Percentiles rank a stretch among this genome's conserved stretches.
Conservation (phyloP, 2,329 filamentous ascomycete genomes). For the Paracamarosporium sp. region DNA sequence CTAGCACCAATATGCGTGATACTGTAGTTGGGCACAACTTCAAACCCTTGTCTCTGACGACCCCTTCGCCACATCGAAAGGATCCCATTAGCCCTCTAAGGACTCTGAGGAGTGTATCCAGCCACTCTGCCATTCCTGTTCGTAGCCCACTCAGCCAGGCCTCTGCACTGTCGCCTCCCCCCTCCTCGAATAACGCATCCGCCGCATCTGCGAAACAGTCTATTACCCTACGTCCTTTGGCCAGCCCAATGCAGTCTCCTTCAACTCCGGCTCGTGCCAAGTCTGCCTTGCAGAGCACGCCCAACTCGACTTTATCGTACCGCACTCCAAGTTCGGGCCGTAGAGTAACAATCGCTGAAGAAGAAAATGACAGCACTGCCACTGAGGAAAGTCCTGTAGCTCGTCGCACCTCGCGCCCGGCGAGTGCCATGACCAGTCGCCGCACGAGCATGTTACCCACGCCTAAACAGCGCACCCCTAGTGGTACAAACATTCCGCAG, state of each 20-base stretch:
- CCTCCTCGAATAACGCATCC: conserved; percentile 30
- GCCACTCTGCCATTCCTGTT: conserved; percentile 44
- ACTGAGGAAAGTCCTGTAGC: conserved; percentile 38
- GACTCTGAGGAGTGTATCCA: conserved; percentile 35
- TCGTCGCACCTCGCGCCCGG: conserved; percentile 32
- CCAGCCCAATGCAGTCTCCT: conserved; percentile 39
- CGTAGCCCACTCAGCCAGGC: conserved; percentile 41
- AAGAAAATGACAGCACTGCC: conserved; percentile 24
- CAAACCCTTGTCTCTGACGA: conserved; percentile 43
- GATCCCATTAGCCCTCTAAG: conserved; percentile 18
- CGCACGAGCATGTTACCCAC: conserved; percentile 37
- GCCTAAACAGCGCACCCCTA: conserved; percentile 34
- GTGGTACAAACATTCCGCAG: conserved; percentile 23
- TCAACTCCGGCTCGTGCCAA: conserved; percentile 37
- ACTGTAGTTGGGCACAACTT: conserved; percentile 48
- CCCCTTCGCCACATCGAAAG: conserved; percentile 42
- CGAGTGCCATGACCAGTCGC: conserved; percentile 38
- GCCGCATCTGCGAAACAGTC: conserved; percentile 38
- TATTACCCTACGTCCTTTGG: conserved; percentile 28
- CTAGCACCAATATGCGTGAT: conserved; percentile 45
- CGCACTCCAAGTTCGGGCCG: conserved; percentile 32
- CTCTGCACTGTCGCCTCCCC: conserved; percentile 32
- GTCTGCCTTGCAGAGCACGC: conserved; percentile 23
- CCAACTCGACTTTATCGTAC: conserved; percentile 20
- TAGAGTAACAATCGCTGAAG: conserved; percentile 27